A percentile compares a stretch with the other conserved stretches of the same genome.
phyloP scores from a whole-genome alignment of 176 grass and related monocot species.

The Paspalum vaginatum region DNA sequence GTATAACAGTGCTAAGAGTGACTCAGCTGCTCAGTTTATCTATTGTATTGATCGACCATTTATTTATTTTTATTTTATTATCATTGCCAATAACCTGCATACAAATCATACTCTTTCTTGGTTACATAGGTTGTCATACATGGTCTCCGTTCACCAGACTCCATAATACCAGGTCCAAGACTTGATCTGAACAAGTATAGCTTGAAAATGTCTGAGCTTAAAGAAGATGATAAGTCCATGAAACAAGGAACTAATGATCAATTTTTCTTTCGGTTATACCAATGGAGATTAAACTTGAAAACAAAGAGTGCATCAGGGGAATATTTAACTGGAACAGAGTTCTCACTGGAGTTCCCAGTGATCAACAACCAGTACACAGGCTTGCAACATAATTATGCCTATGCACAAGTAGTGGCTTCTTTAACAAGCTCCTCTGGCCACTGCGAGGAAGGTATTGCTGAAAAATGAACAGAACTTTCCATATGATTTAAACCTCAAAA shows the following conservation, averaged over 20 bases:
- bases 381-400: conserved; percentile 48
- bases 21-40: conserved; percentile 2
- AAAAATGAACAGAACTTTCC: neutral
- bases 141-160: conserved; percentile 44
- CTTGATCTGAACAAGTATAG: neutral
- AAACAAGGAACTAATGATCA: conserved; percentile 18
- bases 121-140: conserved; percentile 43
- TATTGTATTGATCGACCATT: neutral
- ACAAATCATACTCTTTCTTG: neutral
- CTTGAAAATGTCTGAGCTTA: neutral
- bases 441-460: conserved; percentile 39
- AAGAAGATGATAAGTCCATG: neutral
- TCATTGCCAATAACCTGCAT: neutral
- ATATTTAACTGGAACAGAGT: conserved; percentile 48
- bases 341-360: conserved; percentile 51
- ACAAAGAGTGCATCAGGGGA: conserved; percentile 47
- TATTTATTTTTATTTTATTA: neutral
- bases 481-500: neutral
- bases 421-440: conserved; percentile 29
- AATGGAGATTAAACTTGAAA: conserved; percentile 62
- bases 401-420: conserved; percentile 53
- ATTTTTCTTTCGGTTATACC: conserved; percentile 35
- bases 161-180: conserved; percentile 57
- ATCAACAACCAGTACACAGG: conserved; percentile 54
- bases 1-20: conserved; percentile 30